phyloP scores from a whole-genome alignment of 176 grass and related monocot genomes.

The Pharus latifolius region DNA sequence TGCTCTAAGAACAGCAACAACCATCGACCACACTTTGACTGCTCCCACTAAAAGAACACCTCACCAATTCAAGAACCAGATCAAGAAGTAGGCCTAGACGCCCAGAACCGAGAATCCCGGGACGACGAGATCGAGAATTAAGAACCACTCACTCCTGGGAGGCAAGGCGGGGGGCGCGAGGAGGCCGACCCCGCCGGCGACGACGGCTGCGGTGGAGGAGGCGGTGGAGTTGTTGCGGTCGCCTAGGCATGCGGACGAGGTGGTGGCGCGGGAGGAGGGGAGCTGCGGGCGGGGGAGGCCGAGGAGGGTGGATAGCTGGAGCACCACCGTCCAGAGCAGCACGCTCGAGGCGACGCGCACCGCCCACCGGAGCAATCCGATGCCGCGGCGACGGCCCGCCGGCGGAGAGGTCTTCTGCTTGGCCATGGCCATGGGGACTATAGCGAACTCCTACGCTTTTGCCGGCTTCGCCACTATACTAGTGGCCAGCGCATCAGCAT shows the following conservation, averaged over 20 bases:
- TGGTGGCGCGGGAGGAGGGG: constrained; percentile 28
- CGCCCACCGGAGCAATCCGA: constrained; percentile 33
- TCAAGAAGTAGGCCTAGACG: not conserved
- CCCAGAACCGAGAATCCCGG: constrained; percentile 1
- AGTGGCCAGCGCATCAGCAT: constrained; percentile 3
- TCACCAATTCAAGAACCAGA: not conserved
- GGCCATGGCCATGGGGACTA: constrained; percentile 10
- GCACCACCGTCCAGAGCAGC: constrained; percentile 59
- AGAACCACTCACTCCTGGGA: constrained; percentile 50
- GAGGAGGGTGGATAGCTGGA: constrained; percentile 52
- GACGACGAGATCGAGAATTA: not conserved
- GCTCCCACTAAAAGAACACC: not conserved
- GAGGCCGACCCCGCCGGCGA: constrained; percentile 3
- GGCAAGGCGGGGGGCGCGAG: constrained; percentile 31
- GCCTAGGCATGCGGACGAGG: constrained; percentile 31
- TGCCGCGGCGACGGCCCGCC: constrained; percentile 20
- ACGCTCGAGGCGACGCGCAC: constrained; percentile 60
- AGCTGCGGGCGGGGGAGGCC: constrained; percentile 48
- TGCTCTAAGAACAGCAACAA: too few relatives aligned
- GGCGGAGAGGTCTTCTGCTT: constrained; percentile 21
- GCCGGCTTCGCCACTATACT: constrained; percentile 6
- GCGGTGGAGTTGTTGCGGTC: constrained; percentile 16
- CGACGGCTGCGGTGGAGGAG: not conserved
- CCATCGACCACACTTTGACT: constrained; percentile 1
- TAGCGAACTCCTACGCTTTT: not conserved